Conservation (phyloP, 352 stramenopile species). For the Globisporangium nagaii region DNA sequence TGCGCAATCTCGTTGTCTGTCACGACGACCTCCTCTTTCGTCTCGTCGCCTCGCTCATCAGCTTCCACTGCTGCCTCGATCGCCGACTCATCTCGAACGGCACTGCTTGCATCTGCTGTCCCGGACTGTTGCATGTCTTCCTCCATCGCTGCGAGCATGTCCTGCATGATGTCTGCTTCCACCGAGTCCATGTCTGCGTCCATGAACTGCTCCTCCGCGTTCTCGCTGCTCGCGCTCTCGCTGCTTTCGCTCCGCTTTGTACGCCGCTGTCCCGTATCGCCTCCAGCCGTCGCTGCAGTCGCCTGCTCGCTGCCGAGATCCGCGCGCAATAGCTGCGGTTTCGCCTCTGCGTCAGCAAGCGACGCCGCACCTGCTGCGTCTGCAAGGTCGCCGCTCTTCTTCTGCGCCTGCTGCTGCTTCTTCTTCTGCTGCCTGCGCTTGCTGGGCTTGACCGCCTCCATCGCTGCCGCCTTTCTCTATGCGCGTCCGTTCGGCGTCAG, state of each 20-base stretch:
- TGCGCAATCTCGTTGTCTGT: constrained; percentile 41
- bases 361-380: neutral
- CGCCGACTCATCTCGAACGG: neutral
- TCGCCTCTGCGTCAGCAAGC: neutral
- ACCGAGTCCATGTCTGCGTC: neutral
- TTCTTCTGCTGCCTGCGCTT: constrained; percentile 2
- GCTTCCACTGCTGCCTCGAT: neutral
- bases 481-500: neutral
- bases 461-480: neutral
- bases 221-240: constrained; percentile 5
- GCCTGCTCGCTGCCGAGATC: neutral
- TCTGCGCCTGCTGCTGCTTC: neutral
- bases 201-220: neutral
- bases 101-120: neutral
- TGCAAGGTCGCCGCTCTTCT: neutral
- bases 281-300: neutral
- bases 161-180: constrained; percentile 4
- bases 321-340: neutral
- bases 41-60: constrained; percentile 2
- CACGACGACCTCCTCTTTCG: constrained; percentile 8
- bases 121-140: constrained; percentile 5
- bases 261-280: neutral
- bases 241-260: neutral
- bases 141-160: constrained; percentile 12
- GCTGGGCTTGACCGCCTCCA: constrained; percentile 6